These are phyloP conservation scores for Ganoderma meredithae DNA, from an alignment of 1,284 basidiomycete species.

Conservation along the genomic window DNA sequence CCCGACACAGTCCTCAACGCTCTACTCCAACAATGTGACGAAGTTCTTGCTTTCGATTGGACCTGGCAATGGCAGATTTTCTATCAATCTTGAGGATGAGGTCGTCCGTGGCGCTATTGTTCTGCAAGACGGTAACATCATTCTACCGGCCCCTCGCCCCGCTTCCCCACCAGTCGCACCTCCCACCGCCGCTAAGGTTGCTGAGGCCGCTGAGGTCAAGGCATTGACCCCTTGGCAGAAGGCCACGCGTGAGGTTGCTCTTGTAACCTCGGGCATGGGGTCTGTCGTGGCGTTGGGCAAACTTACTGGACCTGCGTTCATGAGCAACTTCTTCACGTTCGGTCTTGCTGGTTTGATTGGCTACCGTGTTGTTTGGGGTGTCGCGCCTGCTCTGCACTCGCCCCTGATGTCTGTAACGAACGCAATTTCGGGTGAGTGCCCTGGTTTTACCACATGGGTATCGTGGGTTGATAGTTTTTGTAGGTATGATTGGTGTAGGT, in stretches of 20 bases:
- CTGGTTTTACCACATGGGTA: neutral
- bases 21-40: conserved; percentile 90
- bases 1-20: conserved; percentile 85
- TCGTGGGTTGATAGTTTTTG: neutral
- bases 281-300: conserved; percentile 77
- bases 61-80: conserved; percentile 61
- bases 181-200: conserved; percentile 57
- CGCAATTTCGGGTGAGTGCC: conserved; percentile 68
- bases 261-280: conserved; percentile 79
- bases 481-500: conserved; percentile 81
- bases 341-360: conserved; percentile 84
- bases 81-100: conserved; percentile 79
- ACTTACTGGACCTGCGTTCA: conserved; percentile 78
- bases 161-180: conserved; percentile 64
- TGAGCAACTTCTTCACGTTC: conserved; percentile 87
- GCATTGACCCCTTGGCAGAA: conserved; percentile 88
- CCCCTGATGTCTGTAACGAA: conserved; percentile 89
- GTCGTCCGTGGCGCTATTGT: conserved; percentile 84
- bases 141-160: conserved; percentile 72
- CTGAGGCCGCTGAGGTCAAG: conserved; percentile 56
- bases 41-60: conserved; percentile 84
- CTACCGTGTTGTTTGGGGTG: conserved; percentile 89
- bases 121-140: conserved; percentile 68
- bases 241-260: conserved; percentile 72
- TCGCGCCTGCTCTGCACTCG: conserved; percentile 84